Evolutionary conservation across 352 stramenopile species (phyloP), one percentile per base, ranked within the genome.

Genomic region (Ophiocytium majus): DNA sequence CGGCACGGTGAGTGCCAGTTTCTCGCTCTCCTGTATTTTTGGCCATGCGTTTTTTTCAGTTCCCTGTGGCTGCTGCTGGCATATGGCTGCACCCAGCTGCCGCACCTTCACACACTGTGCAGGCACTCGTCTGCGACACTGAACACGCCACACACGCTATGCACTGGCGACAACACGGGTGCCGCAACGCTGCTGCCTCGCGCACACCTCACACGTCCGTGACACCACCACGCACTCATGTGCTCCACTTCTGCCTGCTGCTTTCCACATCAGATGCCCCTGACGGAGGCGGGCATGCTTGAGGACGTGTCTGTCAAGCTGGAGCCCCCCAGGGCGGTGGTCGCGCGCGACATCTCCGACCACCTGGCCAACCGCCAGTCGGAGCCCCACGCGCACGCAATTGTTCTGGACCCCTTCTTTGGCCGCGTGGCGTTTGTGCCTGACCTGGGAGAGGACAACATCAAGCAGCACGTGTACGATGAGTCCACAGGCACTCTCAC

Each of bases 331-430:
- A 91, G 91, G 63, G 89, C 90, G 43, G 74, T 91, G 57, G 91
- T 92, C 23, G 91, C 85, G 36, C 31, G 57, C 0, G 49, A 83
- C 71, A 75, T 88, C 36, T 50, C 79, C 31, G 85, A 88, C 1
- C 85, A 88, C 71, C 76, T 88, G 64, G 76, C 81, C n/a, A 89
- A 92, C 81, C 86, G 92, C 50, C 92, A 95, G 89, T 90, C 89
- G 23, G 92, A 95, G 90, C 92, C 92, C 36, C 92, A 95, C 85
- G 92, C 91, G 63, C 92, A 95, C 90, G 92, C 92, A 0, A 88
- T 95, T 75, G 91, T 95, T 1, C 86, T 95, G 49, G 92, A 95
- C 86, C 92, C 92, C 0, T 94, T 91, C 85, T 89, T 93, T 32
- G 92, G 92, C n/a, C 86, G 82, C 80, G 88, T 95, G 10, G 92